These are phyloP conservation scores for Rauvolfia tetraphylla DNA, from an alignment of 257 asterid species.

Conservation along the genomic window DNA sequence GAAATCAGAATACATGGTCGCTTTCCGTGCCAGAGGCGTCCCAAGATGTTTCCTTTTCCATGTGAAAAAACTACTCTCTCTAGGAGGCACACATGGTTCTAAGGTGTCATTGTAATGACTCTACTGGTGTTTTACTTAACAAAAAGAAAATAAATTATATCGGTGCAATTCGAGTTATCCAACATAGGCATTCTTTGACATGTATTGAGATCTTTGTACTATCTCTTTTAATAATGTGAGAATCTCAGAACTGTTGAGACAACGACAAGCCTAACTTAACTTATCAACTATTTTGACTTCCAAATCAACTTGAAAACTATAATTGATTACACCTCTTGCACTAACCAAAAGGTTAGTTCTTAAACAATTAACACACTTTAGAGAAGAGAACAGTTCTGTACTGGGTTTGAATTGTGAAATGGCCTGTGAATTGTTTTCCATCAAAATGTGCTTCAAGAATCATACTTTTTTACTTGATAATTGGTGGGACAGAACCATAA, in stretches of 20 bases:
- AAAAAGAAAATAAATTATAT: too few species aligned
- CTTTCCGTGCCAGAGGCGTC: conserved; percentile 22
- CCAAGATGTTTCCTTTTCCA: conserved; percentile 20
- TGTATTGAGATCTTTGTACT: neutral
- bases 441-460: conserved; percentile 7
- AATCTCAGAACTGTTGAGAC: neutral
- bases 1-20: conserved; percentile 6
- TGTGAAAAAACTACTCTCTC: conserved; percentile 23
- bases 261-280: neutral
- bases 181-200: neutral
- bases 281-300: neutral
- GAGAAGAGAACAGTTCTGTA: neutral
- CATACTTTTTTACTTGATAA: neutral
- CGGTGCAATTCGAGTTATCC: too few species aligned
- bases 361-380: neutral
- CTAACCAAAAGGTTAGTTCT: conserved; percentile 2
- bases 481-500: conserved; percentile 10
- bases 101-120: neutral
- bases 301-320: neutral
- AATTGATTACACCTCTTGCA: conserved; percentile 4
- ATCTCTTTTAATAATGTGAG: neutral
- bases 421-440: conserved; percentile 3
- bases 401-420: neutral
- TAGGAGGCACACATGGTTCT: conserved; percentile 8
- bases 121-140: too few species aligned